Evolutionary conservation across 768 basidiomycete genomes (phyloP), one percentile per base, ranked within the genome.

Genomic region (Collybia mongolica): DNA sequence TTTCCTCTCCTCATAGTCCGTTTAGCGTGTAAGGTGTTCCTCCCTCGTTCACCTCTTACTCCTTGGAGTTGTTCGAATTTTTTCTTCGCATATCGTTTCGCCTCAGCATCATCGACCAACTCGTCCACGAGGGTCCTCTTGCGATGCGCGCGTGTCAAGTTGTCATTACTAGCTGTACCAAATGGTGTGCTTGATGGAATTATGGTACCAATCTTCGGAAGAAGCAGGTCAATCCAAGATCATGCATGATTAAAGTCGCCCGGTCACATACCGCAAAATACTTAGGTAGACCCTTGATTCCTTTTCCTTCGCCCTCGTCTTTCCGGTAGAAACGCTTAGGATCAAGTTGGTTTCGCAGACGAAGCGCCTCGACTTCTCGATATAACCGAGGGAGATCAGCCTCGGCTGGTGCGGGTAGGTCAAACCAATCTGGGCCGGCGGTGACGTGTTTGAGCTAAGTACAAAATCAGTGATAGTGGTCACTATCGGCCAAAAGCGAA

Each of bases 241-340:
- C 52, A 29, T 26, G 35, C 40, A 38, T 9, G 43, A 32, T 40
- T 35, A 38, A 54, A 46, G 44, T 47, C n/a, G 17, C 17, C 17
- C 49, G 19, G 22, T 35, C 35, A 69, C 83, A 55, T 64, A 92
- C 92, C n/a, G 90, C 90, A 67, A 95, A 95, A 64, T 91, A 84
- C 66, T 93, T 93, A 7, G 92, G 89, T 5, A 93, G 69, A 20
- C 87, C 86, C 65, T 90, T 90, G 65, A 88, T 82, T 14, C 90
- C 90, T 59, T 87, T 88, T 8, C 88, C 83, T 67, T 94, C 90
- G 3, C 89, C 88, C 51, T 88, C 86, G 40, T 93, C 90, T 65
- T 90, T 93, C 54, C 83, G 75, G 69, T 94, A 91, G 70, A 95
- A 95, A 18, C 90, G 80, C 65, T 96, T 97, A 15, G 93, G 93